phyloP scores from a whole-genome alignment of 2,329 filamentous ascomycete genomes.

The Thermothelomyces thermophilus region DNA sequence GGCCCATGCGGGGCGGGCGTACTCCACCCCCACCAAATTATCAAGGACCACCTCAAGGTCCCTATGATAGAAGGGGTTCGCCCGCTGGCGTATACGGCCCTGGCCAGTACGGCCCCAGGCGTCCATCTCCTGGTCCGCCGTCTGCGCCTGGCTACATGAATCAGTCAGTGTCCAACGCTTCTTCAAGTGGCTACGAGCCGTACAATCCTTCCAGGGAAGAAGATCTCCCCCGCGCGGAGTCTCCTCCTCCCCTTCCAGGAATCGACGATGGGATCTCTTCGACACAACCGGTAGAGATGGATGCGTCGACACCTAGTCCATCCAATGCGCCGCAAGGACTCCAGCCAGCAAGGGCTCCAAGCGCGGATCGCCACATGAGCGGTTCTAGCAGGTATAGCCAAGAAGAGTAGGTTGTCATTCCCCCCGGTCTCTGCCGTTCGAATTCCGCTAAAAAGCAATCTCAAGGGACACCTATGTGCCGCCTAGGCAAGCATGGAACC shows the following conservation, averaged over 20 bases:
- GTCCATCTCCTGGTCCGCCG: slow-evolving; percentile 34
- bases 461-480: slow-evolving; percentile 47
- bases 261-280: slow-evolving; percentile 36
- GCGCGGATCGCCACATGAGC: slow-evolving; percentile 44
- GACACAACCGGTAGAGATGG: slow-evolving; percentile 74
- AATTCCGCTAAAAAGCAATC: slow-evolving; percentile 32
- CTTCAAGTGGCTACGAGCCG: slow-evolving; percentile 35
- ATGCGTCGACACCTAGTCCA: slow-evolving; percentile 56
- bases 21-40: slow-evolving; percentile 42
- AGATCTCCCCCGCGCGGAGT: slow-evolving; percentile 54
- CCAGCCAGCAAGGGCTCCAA: slow-evolving; percentile 47
- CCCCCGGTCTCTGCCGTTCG: slow-evolving; percentile 13
- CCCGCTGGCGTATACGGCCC: slow-evolving; percentile 35
- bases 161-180: slow-evolving; percentile 33
- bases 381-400: slow-evolving; percentile 67
- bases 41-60: slow-evolving; percentile 28
- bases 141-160: slow-evolving; percentile 34
- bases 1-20: slow-evolving; percentile 33
- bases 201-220: slow-evolving; percentile 40
- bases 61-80: slow-evolving; percentile 35
- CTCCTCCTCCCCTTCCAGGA: slow-evolving; percentile 54
- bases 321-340: slow-evolving; percentile 39
- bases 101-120: slow-evolving; percentile 28
- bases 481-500: slow-evolving; percentile 51
- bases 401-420: slow-evolving; percentile 58